These are phyloP conservation scores for Mimosa pudica DNA, from an alignment of 306 rosid genomes.

Conservation along the genomic window DNA sequence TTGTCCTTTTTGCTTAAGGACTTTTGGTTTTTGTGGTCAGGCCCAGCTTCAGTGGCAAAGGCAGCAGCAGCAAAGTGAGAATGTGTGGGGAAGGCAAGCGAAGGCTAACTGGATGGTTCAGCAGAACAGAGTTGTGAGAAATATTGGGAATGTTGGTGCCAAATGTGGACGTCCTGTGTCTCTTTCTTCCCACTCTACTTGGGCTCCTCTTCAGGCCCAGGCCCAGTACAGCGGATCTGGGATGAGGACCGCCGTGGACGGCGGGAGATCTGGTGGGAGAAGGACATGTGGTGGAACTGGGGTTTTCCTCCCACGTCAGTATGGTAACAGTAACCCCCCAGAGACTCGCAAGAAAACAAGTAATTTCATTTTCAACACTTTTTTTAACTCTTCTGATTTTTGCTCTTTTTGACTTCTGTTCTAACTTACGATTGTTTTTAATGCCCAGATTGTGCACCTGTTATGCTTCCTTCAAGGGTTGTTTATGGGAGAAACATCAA, in stretches of 20 bases:
- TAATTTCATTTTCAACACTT: not conserved
- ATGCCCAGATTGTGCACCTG: constrained; percentile 52
- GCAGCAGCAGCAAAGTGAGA: constrained; percentile 40
- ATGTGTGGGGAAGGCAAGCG: constrained; percentile 50
- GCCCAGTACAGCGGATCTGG: constrained; percentile 32
- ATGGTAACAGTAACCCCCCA: constrained; percentile 41
- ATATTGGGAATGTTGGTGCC: constrained; percentile 28
- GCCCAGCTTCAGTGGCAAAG: constrained; percentile 13
- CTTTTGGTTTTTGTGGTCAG: constrained; percentile 27
- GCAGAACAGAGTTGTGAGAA: constrained; percentile 43
- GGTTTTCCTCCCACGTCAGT: constrained; percentile 86
- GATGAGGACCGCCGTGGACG: constrained; percentile 31
- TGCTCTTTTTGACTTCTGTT: no score
- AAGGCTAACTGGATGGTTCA: constrained; percentile 47
- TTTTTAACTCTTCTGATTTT: no score
- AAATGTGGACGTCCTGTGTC: constrained; percentile 37
- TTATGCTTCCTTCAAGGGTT: constrained; percentile 61
- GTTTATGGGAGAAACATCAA: constrained; percentile 61
- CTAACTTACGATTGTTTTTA: not conserved
- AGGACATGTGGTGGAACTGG: constrained; percentile 83
- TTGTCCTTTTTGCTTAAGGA: no score
- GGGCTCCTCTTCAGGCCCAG: constrained; percentile 51
- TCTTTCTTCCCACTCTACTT: constrained; percentile 45
- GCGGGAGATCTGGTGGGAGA: constrained; percentile 60
- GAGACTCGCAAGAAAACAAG: constrained; percentile 74